Evolutionary conservation across 495 filamentous ascomycete genomes (phyloP).

Genomic region (Terfezia claveryi): DNA sequence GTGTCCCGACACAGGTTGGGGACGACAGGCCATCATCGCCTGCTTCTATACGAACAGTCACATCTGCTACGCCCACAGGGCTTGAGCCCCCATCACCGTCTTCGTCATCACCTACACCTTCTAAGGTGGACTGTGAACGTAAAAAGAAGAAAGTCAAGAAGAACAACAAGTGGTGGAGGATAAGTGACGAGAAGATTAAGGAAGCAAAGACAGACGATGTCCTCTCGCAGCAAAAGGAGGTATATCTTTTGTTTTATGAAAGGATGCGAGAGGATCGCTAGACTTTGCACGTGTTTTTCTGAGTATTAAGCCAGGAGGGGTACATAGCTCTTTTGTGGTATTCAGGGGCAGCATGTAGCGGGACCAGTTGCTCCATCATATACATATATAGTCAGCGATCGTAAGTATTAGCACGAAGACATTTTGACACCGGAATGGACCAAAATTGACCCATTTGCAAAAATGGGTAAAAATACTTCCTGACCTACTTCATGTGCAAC

Average conservation of each 20-base stretch:
- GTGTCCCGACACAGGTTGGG: not conserved
- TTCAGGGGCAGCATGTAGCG: too few relatives aligned
- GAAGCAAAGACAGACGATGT: constrained; percentile 83
- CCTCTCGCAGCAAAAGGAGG: constrained; percentile 78
- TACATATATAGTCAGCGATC: too few relatives aligned
- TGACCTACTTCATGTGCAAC: too few relatives aligned
- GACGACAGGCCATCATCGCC: not conserved
- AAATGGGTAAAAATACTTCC: too few relatives aligned
- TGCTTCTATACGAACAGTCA: not conserved
- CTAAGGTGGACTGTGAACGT: not conserved
- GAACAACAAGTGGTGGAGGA: constrained; percentile 61
- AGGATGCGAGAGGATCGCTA: not conserved
- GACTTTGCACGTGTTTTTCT: too few relatives aligned
- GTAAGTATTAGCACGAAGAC: too few relatives aligned
- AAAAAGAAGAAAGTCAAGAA: constrained; percentile 7
- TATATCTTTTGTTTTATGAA: constrained; percentile 93
- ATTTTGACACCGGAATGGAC: too few relatives aligned
- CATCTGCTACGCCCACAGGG: not conserved
- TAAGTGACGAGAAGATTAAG: constrained; percentile 92
- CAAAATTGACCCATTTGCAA: too few relatives aligned
- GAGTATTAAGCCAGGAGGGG: too few relatives aligned
- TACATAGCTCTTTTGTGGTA: too few relatives aligned
- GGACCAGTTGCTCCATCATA: too few relatives aligned
- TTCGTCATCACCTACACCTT: not conserved
- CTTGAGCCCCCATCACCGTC: not conserved